These are phyloP conservation scores for Gremmenia infestans DNA, from an alignment of 2,329 filamentous ascomycete species.

Conservation along the genomic window DNA sequence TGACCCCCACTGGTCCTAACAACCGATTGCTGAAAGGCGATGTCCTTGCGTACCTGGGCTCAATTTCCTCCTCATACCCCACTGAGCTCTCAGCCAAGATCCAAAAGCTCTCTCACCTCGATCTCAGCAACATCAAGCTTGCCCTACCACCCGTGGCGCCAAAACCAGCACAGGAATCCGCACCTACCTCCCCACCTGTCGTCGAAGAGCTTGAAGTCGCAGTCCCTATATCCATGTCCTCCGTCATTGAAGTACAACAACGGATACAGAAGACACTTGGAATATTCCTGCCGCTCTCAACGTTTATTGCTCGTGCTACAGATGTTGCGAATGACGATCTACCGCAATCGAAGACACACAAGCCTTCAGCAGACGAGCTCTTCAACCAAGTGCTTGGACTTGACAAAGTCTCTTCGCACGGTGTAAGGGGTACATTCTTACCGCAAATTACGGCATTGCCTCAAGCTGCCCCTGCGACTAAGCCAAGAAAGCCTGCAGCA, in stretches of 20 bases:
- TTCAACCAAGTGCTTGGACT: constrained; percentile 86
- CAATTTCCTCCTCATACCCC: constrained; percentile 68
- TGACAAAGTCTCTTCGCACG: constrained; percentile 44
- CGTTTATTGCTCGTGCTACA: constrained; percentile 79
- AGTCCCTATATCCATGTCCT: constrained; percentile 71
- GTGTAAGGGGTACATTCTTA: constrained; percentile 58
- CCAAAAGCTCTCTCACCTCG: constrained; percentile 73
- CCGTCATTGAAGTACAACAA: constrained; percentile 75
- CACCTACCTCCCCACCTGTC: constrained; percentile 38
- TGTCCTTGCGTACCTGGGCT: constrained; percentile 82
- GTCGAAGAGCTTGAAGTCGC: constrained; percentile 55
- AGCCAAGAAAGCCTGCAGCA: constrained; percentile 34
- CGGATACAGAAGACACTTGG: constrained; percentile 73
- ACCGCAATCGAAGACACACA: constrained; percentile 58
- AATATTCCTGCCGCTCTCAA: constrained; percentile 75
- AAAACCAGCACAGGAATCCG: constrained; percentile 36
- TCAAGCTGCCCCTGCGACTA: constrained; percentile 34
- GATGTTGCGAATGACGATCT: constrained; percentile 85
- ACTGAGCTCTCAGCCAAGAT: constrained; percentile 66
- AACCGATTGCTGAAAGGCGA: constrained; percentile 93
- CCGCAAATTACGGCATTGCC: constrained; percentile 65
- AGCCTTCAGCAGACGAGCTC: constrained; percentile 72
- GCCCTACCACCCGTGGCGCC: constrained; percentile 41
- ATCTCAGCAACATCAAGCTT: constrained; percentile 92
- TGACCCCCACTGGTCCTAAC: constrained; percentile 80